Evolutionary conservation across 371 early-diverging fungal genomes (phyloP).

Genomic region (Encephalitozoon cuniculi): DNA sequence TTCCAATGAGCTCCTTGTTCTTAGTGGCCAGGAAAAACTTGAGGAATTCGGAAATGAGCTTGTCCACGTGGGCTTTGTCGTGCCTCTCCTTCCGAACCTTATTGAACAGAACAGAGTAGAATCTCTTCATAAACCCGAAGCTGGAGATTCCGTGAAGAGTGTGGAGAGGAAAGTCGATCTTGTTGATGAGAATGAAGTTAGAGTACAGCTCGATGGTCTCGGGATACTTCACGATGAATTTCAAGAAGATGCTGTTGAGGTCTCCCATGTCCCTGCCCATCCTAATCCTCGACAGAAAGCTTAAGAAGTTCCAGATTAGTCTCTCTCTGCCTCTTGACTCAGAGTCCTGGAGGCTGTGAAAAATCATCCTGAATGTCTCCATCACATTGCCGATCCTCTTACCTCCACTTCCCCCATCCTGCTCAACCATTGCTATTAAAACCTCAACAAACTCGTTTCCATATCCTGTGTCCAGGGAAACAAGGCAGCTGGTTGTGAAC

Average conservation of each 20-base stretch:
- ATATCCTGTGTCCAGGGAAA: background rate
- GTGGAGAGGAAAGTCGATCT: conserved; percentile 10
- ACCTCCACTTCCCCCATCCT: background rate
- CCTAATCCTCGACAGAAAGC: background rate
- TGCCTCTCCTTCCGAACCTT: background rate
- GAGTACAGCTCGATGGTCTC: conserved; percentile 1
- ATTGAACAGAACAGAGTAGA: conserved; percentile 7
- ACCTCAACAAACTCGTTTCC: background rate
- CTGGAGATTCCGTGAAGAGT: background rate
- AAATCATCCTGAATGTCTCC: background rate
- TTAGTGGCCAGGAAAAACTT: conserved; percentile 1
- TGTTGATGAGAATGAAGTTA: background rate
- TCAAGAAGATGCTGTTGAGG: background rate
- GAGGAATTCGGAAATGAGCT: conserved; percentile 11
- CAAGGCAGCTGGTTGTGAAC: conserved; percentile 4
- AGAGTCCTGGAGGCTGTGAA: background rate
- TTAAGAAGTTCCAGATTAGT: background rate
- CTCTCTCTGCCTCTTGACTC: background rate
- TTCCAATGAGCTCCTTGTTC: background rate
- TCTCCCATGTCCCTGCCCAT: background rate
- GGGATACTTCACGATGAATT: background rate
- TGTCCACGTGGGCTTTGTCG: background rate
- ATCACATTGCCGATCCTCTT: background rate
- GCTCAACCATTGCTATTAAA: background rate
- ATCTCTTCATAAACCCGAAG: background rate